Conservation (phyloP, 208 protist species). For the Plasmodiophora brassicae region DNA sequence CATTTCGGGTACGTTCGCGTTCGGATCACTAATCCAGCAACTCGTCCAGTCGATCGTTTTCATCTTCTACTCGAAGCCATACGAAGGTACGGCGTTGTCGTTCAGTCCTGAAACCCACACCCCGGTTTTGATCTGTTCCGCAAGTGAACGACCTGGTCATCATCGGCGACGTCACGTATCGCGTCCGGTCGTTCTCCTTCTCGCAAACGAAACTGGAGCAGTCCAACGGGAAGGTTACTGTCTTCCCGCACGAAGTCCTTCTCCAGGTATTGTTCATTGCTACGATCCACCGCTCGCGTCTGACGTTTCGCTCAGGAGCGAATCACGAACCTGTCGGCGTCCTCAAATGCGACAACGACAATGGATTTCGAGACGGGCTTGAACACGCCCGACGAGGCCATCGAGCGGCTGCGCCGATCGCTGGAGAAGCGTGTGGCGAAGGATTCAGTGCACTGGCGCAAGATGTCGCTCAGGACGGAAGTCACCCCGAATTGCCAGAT, state of each 20-base stretch:
- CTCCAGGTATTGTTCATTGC: background rate
- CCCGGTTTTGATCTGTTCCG: too few relatives aligned
- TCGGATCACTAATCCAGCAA: background rate
- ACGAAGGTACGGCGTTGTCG: background rate
- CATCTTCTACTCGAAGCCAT: background rate
- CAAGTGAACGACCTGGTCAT: slow-evolving; percentile 8
- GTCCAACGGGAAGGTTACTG: background rate
- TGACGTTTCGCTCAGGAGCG: background rate
- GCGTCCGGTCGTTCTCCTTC: background rate
- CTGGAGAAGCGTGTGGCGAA: background rate
- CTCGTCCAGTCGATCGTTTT: background rate
- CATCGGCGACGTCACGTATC: background rate
- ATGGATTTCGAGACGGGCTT: background rate
- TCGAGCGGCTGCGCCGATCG: background rate
- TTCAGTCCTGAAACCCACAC: background rate
- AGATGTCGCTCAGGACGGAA: background rate
- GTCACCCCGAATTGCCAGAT: background rate
- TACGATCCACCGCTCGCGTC: background rate
- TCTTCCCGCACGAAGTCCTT: background rate
- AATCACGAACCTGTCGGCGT: background rate
- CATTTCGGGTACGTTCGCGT: background rate
- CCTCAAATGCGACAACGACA: background rate
- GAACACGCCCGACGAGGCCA: background rate
- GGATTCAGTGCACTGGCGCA: background rate
- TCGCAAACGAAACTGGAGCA: background rate